Evolutionary conservation across 2,329 filamentous ascomycete species (phyloP), one percentile per base, ranked within the genome.

Genomic region (Fusarium devonianum): DNA sequence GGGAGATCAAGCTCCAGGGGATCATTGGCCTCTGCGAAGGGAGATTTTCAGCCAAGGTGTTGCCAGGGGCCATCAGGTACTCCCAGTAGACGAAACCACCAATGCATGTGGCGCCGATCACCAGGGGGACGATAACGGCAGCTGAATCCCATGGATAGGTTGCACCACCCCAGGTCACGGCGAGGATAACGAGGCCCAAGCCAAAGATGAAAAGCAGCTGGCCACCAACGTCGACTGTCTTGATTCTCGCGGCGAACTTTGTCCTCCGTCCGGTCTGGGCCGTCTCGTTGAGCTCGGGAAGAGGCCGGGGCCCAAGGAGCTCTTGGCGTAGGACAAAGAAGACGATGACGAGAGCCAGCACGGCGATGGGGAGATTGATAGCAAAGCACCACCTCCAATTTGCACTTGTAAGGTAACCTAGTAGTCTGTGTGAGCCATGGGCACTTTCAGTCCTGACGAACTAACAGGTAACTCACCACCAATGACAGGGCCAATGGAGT

Each of bases 321-420:
- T 86, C 80, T 21, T 79, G 77, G 14, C 83, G 76, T 22, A 88
- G 75, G 23, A 87, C 58, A 43, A 85, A 68, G 60, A 81, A 81
- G 38, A 82, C 74, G 29, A 83, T 49, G n/a, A 80, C 36, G 25
- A 86, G 73, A 5, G 78, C 79, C 14, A 80, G 59, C 3, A 76
- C 71, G 2, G 73, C 77, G 30, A 86, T 75, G 12, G 83, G 83
- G n/a, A 85, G 73, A 52, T 82, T 83, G 43, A 88, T 78, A 26
- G 78, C 83, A 65, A 89, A 89, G 62, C 83, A 85, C 78, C 86
- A 89, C 38, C 85, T 73, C 85, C 86, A 89, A 55, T 76, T 78
- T 4, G 75, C 69, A 25, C 74, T 70, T 14, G 80, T 80, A 10
- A 85, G 72, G 49, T 80, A 81, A 1, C 77, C 69, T 71, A 14